Conservation (phyloP, 768 basidiomycete genomes). For the Kwoniella bestiolae region DNA sequence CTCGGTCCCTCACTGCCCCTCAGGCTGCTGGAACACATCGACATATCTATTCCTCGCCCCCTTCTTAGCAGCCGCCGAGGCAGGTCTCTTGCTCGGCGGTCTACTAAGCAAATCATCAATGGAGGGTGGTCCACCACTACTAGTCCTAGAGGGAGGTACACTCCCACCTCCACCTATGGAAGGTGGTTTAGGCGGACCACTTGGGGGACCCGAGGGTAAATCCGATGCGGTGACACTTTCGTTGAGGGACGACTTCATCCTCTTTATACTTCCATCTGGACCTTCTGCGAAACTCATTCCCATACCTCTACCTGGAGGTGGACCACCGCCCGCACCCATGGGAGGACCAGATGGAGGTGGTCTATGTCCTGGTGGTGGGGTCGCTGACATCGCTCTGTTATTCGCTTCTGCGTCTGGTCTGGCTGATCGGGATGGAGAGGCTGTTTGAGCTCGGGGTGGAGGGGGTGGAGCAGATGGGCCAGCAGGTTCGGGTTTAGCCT, state of each 20-base stretch:
- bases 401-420: slow-evolving; percentile 13
- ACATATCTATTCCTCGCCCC: slow-evolving; percentile 83
- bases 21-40: slow-evolving; percentile 71
- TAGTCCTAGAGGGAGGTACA: slow-evolving; percentile 54
- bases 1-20: neutral
- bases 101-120: slow-evolving; percentile 60
- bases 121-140: slow-evolving; percentile 35
- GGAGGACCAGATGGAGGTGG: slow-evolving; percentile 25
- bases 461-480: slow-evolving; percentile 67
- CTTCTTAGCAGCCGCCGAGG: slow-evolving; percentile 67
- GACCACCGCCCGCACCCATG: slow-evolving; percentile 3
- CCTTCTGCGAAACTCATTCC: slow-evolving; percentile 18
- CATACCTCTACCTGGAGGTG: slow-evolving; percentile 16
- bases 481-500: slow-evolving; percentile 63
- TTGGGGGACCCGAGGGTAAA: slow-evolving; percentile 19
- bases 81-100: slow-evolving; percentile 63
- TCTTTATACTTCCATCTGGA: slow-evolving; percentile 25
- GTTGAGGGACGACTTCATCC: slow-evolving; percentile 25
- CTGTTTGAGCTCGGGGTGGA: slow-evolving; percentile 81
- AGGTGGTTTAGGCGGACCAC: slow-evolving; percentile 15
- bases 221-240: slow-evolving; percentile 32
- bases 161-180: slow-evolving; percentile 57
- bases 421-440: slow-evolving; percentile 65
- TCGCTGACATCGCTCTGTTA: slow-evolving; percentile 26
- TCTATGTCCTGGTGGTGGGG: slow-evolving; percentile 33